Base-by-base conservation (phyloP, 2,329 filamentous ascomycete genomes). In the Fusarium haematococcum region DNA sequence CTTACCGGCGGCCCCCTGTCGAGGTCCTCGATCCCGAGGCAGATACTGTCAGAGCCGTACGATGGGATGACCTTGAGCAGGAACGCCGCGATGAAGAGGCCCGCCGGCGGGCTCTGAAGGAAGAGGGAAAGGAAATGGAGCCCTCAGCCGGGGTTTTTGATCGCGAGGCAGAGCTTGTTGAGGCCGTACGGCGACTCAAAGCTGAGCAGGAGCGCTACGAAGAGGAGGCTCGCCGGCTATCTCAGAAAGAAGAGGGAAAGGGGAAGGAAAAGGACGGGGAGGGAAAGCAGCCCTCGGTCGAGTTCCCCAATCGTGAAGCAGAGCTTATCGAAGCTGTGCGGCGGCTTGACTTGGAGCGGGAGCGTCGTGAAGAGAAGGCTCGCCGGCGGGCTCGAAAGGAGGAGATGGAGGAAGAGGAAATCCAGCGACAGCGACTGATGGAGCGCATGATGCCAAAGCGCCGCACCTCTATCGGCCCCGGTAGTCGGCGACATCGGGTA, bases 381-480 rank as follows among this genome's bases (percentile, higher is more conserved):
- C 77, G 75, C 14, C 72, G 71, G 2, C 32, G 67, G 39, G 73
- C 74, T 25, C 74, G 77, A 27, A 75, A 76, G 60, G 80, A 82
- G 52, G 76, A 79, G 62, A 71, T 69, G 57, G 76, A 79, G 50
- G 81, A 84, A 54, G 80, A 83, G 16, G 84, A 85, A 68, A 84
- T 81, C 1, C 82, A 84, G 78, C 79, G 75, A 18, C 79, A 79
- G 61, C 82, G 85, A 39, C 79, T 86, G 5, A 80, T 71, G 65
- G 83, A 86, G 77, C 81, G 85, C n/a, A 83, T 85, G 80, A 79
- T 80, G 70, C 83, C 83, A 77, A 75, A 41, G 81, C 83, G 16
- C 20, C 79, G 82, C 2, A 79, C 83, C 5, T 83, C 82, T 3
- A 79, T 85, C 10, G 82, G 81, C 18, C 77, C 83, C 27, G 79